phyloP scores from a whole-genome alignment of 371 early-diverging fungal genomes.

The Conidiobolus incongruus region DNA sequence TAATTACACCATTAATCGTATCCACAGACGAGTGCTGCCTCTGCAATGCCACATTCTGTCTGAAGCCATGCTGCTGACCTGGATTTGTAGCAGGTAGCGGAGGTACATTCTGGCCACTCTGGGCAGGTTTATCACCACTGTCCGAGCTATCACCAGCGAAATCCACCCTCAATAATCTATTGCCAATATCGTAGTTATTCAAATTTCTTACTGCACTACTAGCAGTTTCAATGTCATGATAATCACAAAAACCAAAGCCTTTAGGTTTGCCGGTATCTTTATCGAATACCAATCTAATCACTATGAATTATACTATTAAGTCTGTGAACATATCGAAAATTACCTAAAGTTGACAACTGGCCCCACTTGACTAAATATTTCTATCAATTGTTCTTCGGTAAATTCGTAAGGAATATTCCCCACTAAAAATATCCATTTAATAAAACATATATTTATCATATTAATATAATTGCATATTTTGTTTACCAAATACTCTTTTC shows the following conservation, averaged over 20 bases:
- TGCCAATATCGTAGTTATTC: slow-evolving; percentile 59
- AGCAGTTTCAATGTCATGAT: slow-evolving; percentile 52
- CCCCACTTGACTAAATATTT: slow-evolving; percentile 76
- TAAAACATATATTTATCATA: not conserved
- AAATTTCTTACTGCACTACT: slow-evolving; percentile 63
- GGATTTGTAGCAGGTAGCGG: slow-evolving; percentile 1
- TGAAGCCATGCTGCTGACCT: not conserved
- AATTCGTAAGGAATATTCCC: slow-evolving; percentile 73
- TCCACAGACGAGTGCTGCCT: not conserved
- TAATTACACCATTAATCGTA: no score
- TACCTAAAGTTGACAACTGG: slow-evolving; percentile 56
- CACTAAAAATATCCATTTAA: no score
- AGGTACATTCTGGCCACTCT: not conserved
- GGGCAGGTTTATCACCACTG: slow-evolving; percentile 1
- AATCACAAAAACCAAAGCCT: slow-evolving; percentile 81
- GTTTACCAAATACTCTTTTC: slow-evolving; percentile 7
- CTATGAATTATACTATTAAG: not conserved
- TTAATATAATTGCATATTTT: not conserved
- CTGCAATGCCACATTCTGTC: not conserved
- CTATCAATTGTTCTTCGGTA: slow-evolving; percentile 71
- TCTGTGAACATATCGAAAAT: not conserved
- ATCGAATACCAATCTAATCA: slow-evolving; percentile 65
- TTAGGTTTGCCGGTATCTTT: slow-evolving; percentile 69
- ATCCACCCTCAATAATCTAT: slow-evolving; percentile 58
- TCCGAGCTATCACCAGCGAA: slow-evolving; percentile 47